phyloP scores from a whole-genome alignment of 768 basidiomycete species.

The Lactarius psammicola region DNA sequence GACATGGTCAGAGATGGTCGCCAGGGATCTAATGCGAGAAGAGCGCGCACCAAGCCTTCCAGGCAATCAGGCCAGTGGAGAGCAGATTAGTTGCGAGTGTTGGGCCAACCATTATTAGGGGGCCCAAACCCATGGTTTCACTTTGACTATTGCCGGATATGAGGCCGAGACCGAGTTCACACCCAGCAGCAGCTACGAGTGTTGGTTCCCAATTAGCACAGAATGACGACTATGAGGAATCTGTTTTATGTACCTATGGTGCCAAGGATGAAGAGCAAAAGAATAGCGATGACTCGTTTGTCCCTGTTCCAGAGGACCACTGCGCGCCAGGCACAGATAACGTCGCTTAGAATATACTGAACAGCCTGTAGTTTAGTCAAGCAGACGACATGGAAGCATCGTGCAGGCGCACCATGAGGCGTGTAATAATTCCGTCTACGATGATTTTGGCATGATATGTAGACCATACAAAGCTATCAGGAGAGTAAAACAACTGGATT shows the following conservation, averaged over 20 bases:
- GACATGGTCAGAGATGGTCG: neutral
- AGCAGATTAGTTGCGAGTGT: no score
- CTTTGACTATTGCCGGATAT: no score
- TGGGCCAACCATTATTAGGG: neutral
- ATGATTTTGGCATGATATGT: neutral
- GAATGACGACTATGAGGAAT: neutral
- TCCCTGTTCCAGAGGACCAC: slow-evolving; percentile 6
- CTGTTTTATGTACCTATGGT: neutral
- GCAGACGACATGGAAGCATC: no score
- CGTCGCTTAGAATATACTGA: neutral
- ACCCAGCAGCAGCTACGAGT: neutral
- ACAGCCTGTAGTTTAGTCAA: neutral
- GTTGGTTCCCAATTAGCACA: neutral
- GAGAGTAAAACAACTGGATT: no score
- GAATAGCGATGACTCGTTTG: neutral
- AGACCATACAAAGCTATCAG: neutral
- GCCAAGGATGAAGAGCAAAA: no score
- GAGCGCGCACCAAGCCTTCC: neutral
- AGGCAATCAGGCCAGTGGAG: neutral
- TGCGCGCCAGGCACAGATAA: neutral
- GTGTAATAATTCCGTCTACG: neutral
- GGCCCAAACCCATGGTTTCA: neutral
- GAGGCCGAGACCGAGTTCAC: neutral
- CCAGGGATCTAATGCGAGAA: neutral
- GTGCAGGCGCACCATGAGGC: neutral